These are phyloP conservation scores for Podospora conica DNA, from an alignment of 495 filamentous ascomycete species.

Conservation along the genomic window DNA sequence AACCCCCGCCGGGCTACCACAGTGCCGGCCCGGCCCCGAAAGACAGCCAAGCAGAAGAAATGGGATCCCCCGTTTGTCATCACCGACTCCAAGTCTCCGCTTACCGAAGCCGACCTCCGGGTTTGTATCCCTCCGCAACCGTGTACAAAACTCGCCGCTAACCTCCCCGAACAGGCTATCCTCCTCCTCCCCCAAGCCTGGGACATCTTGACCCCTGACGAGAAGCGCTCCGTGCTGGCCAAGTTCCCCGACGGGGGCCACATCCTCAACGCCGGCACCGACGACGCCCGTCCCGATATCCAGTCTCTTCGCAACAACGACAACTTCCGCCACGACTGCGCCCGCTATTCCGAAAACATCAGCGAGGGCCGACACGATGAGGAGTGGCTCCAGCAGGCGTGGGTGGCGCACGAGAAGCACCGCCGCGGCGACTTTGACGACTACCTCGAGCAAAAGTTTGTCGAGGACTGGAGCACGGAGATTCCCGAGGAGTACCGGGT, in stretches of 20 bases:
- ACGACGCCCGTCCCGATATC: constrained; percentile 31
- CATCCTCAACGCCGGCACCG: constrained; percentile 28
- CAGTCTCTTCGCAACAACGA: constrained; percentile 36
- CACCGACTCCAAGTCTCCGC: constrained; percentile 49
- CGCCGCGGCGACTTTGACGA: constrained; percentile 62
- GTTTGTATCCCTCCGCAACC: constrained; percentile 32
- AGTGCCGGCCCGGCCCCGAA: background rate
- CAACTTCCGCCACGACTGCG: constrained; percentile 41
- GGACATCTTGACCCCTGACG: constrained; percentile 48
- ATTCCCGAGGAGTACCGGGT: constrained; percentile 26
- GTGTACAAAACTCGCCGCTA: background rate
- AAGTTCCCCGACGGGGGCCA: constrained; percentile 48
- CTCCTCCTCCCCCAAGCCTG: constrained; percentile 52
- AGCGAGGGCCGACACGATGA: constrained; percentile 55
- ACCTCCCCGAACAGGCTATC: constrained; percentile 42
- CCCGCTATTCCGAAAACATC: constrained; percentile 48
- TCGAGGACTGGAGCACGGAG: constrained; percentile 66
- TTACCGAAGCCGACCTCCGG: constrained; percentile 51
- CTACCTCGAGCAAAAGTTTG: constrained; percentile 59
- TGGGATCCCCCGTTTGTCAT: constrained; percentile 43
- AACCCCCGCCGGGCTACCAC: constrained; percentile 5
- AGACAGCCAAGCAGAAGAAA: constrained; percentile 21
- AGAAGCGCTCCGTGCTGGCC: constrained; percentile 50
- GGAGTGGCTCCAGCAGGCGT: constrained; percentile 61
- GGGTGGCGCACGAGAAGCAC: constrained; percentile 55